A percentile compares a stretch with the other conserved stretches of the same genome.
Conservation (phyloP, 805 yeast species). For the Allodekkera sacchari region DNA sequence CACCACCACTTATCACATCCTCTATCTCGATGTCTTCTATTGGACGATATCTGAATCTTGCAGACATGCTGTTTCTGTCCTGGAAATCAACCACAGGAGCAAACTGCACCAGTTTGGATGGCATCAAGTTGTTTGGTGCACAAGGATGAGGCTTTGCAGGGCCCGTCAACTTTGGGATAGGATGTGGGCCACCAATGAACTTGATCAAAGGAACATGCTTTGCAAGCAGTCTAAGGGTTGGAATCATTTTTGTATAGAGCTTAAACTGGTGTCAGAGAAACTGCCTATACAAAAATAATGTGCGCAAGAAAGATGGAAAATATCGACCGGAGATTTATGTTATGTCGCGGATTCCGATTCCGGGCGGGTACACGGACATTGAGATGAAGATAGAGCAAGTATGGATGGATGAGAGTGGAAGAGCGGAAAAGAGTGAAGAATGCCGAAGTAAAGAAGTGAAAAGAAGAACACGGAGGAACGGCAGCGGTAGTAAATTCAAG, state of each 20-base stretch:
- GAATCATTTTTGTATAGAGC: too few relatives aligned
- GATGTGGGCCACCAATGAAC: conserved; percentile 78
- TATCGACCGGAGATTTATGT: background rate
- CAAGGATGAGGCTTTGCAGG: conserved; percentile 24
- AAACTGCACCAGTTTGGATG: conserved; percentile 7
- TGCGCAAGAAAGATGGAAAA: too few relatives aligned
- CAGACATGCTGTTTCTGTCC: conserved; percentile 61
- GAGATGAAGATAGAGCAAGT: too few relatives aligned
- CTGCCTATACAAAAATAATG: too few relatives aligned
- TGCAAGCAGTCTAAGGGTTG: conserved; percentile 20
- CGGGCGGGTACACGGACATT: too few relatives aligned
- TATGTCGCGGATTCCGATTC: background rate
- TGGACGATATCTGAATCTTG: conserved; percentile 59
- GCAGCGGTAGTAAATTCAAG: too few relatives aligned
- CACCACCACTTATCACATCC: conserved; percentile 77
- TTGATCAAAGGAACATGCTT: conserved; percentile 65
- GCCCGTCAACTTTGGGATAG: conserved; percentile 34
- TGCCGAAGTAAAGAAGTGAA: too few relatives aligned
- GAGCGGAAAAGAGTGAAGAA: too few relatives aligned
- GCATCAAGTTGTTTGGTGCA: conserved; percentile 28
- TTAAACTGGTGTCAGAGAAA: too few relatives aligned
- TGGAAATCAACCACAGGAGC: conserved; percentile 18
- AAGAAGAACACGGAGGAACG: too few relatives aligned
- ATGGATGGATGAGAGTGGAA: too few relatives aligned
- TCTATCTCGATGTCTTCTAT: conserved; percentile 68